Evolutionary conservation across 1,284 basidiomycete species (phyloP), one percentile per base, ranked within the genome.

Genomic region (Puccinia novopanici): DNA sequence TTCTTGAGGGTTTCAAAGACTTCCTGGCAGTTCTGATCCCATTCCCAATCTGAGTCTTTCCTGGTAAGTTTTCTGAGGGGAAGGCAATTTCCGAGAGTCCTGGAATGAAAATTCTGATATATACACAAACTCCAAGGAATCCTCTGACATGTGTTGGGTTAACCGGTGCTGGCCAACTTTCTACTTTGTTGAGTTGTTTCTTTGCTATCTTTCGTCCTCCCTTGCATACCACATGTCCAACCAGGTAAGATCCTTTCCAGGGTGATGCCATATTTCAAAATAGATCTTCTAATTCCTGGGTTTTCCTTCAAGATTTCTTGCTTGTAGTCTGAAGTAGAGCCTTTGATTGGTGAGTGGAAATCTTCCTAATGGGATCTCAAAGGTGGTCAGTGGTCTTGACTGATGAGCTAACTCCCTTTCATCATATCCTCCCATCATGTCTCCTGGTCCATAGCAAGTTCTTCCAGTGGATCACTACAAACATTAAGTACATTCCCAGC

Each of bases 281-380:
- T 50, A 72, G 55, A 72, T 54, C 13, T 72, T 54, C 70, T 72
- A 19, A 72, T 72, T 2, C 48, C 50, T 52, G 70, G 24, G n/a
- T 72, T 72, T 55, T 27, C 70, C n/a, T 34, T 8, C 34, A 72
- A 34, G 8, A n/a, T 55, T 67, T 76, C 61, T 34, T 52, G n/a
- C 22, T 67, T 27, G 30, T 76, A 76, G 15, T 63, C 42, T 45
- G 40, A 65, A 3, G 2, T 27, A 6, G 61, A 61, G 12, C 75
- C 75, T 63, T 76, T 76, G 19, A 76, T 76, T 42, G 37, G 40
- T 75, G 2, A 65, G 57, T 50, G 42, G 74, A 50, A 59, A 37
- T 75, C 74, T 50, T 59, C 73, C 73, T 40, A 59, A 15, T 3
- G 73, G 73, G 54, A 24, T 75, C 45, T 75, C 50, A n/a, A n/a